A percentile compares a stretch with the other conserved stretches of the same genome.
Evolutionary conservation across 176 grass and related monocot species (phyloP).

Genomic region (Avena atlantica): DNA sequence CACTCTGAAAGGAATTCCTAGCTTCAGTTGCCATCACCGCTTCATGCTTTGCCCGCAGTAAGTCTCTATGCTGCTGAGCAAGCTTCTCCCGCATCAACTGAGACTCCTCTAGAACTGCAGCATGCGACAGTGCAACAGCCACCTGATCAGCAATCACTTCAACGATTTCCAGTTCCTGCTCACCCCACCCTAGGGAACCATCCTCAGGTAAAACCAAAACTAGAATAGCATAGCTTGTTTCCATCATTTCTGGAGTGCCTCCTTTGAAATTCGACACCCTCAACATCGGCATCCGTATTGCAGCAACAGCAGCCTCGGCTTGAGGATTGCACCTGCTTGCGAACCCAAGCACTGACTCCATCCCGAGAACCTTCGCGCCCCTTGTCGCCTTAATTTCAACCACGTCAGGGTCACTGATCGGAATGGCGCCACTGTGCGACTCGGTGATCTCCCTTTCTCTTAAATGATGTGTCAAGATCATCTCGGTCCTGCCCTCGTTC

Average conservation of each 20-base stretch:
- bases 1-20: constrained; percentile 82
- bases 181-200: constrained; percentile 53
- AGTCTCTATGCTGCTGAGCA: constrained; percentile 61
- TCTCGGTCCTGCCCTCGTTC: constrained; percentile 48
- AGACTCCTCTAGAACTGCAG: constrained; percentile 78
- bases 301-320: constrained; percentile 50
- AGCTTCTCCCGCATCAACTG: constrained; percentile 81
- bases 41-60: constrained; percentile 71
- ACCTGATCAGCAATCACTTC: constrained; percentile 88
- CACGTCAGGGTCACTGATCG: constrained; percentile 59
- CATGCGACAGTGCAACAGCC: constrained; percentile 82
- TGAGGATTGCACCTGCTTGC: constrained; percentile 58
- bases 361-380: constrained; percentile 51
- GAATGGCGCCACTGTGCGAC: constrained; percentile 44
- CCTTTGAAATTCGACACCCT: constrained; percentile 88
- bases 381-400: constrained; percentile 56
- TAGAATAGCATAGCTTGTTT: constrained; percentile 75
- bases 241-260: constrained; percentile 75
- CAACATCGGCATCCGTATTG: constrained; percentile 82
- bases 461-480: constrained; percentile 79
- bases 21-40: constrained; percentile 74
- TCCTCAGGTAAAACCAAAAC: constrained; percentile 62
- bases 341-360: constrained; percentile 55
- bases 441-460: constrained; percentile 47
- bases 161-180: constrained; percentile 71